Conservation (phyloP, 208 protist genomes). For the Wallacemonas sp. region DNA sequence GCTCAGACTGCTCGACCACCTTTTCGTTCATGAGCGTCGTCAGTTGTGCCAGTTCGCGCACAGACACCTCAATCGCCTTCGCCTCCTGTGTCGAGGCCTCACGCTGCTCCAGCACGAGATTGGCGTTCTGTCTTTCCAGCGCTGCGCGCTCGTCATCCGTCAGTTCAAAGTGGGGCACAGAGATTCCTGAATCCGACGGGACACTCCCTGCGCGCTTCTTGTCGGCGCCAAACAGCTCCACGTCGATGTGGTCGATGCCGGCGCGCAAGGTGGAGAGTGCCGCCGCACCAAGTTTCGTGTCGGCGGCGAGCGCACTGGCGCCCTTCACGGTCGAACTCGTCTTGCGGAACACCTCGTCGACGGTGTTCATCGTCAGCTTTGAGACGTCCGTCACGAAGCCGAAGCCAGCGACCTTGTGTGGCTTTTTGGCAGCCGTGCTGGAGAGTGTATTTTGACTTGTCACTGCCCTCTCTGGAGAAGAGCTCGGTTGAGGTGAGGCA, state of each 20-base stretch:
- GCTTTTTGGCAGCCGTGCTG: no score
- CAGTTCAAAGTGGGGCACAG: conserved; percentile 20
- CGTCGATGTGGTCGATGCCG: conserved; percentile 25
- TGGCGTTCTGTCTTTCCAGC: conserved; percentile 42
- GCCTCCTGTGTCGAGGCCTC: conserved; percentile 66
- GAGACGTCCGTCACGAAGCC: conserved; percentile 29
- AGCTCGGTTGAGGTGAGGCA: no score
- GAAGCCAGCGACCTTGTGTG: conserved; percentile 22
- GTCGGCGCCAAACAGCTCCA: conserved; percentile 3
- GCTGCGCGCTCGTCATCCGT: conserved; percentile 42
- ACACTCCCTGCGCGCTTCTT: neutral
- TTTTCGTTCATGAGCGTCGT: conserved; percentile 84
- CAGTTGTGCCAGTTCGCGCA: conserved; percentile 86
- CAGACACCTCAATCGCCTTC: conserved; percentile 63
- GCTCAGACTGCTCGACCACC: conserved; percentile 82
- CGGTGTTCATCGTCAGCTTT: conserved; percentile 20
- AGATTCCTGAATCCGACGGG: neutral
- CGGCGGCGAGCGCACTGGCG: conserved; percentile 29
- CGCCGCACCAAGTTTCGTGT: conserved; percentile 30
- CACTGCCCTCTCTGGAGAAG: no score
- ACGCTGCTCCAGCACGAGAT: conserved; percentile 54
- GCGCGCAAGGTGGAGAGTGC: conserved; percentile 30
- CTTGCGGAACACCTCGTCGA: conserved; percentile 39
- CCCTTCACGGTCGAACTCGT: conserved; percentile 35
- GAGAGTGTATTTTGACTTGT: no score